Evolutionary conservation across 1,284 basidiomycete genomes (phyloP).

Genomic region (Inonotus hispidus): DNA sequence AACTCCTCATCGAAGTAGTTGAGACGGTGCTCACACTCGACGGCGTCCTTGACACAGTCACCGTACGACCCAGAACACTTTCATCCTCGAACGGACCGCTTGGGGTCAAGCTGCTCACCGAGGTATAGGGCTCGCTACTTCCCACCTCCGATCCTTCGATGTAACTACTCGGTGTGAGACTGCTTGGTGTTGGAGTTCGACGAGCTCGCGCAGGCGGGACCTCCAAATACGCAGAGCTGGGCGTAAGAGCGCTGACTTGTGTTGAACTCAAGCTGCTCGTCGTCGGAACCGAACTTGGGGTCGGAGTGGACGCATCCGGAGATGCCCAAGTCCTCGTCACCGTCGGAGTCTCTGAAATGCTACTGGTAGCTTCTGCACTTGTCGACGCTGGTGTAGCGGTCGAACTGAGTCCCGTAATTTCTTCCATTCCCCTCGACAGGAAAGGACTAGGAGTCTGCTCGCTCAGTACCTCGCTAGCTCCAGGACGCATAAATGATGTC

Average conservation of each 20-base stretch:
- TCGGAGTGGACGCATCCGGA: slow-evolving; percentile 32
- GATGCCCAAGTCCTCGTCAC: slow-evolving; percentile 20
- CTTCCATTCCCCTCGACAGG: slow-evolving; percentile 6
- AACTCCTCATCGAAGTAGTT: slow-evolving; percentile 35
- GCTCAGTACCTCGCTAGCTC: slow-evolving; percentile 10
- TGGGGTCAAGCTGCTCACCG: slow-evolving; percentile 7
- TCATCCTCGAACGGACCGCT: slow-evolving; percentile 14
- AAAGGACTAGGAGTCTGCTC: slow-evolving; percentile 13
- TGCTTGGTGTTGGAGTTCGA: slow-evolving; percentile 8
- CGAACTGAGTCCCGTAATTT: background rate
- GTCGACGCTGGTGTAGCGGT: slow-evolving; percentile 15
- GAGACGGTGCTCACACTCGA: slow-evolving; percentile 38
- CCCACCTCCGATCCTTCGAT: background rate
- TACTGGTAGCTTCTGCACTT: slow-evolving; percentile 1
- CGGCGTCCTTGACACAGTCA: slow-evolving; percentile 31
- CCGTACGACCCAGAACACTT: slow-evolving; percentile 16
- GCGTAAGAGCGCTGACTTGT: slow-evolving; percentile 5
- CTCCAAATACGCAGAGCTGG: background rate
- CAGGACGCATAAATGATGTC: slow-evolving; percentile 36
- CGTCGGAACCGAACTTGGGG: slow-evolving; percentile 23
- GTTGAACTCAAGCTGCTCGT: slow-evolving; percentile 7
- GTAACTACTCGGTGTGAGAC: slow-evolving; percentile 18
- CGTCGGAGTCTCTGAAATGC: background rate
- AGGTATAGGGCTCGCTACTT: background rate
- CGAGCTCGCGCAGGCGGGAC: background rate